A percentile compares a stretch with the other conserved stretches of the same genome.
phyloP scores from a whole-genome alignment of 441 rosid genomes.

The Brassica balearica region DNA sequence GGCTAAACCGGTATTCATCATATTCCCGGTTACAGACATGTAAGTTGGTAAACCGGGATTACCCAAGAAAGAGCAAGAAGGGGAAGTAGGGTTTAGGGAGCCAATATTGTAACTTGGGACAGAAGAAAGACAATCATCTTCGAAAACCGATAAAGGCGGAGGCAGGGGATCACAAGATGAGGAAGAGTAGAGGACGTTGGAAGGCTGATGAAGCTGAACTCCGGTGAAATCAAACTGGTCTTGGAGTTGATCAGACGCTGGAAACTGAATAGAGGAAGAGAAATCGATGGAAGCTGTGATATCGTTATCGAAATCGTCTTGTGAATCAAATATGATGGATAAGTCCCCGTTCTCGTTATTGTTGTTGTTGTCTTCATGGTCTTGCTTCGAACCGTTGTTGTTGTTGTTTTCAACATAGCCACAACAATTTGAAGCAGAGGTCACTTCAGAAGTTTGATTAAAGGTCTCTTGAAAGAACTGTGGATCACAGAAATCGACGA shows the following conservation, averaged over 20 bases:
- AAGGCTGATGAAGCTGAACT: constrained; percentile 48
- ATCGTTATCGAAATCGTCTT: constrained; percentile 70
- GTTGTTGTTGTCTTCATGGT: constrained; percentile 38
- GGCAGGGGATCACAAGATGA: constrained; percentile 40
- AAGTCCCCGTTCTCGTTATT: constrained; percentile 47
- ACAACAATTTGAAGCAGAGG: constrained; percentile 66
- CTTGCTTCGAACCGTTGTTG: constrained; percentile 37
- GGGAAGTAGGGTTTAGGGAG: constrained; percentile 67
- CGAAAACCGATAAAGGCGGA: constrained; percentile 58
- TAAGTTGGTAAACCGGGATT: constrained; percentile 48
- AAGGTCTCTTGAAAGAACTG: constrained; percentile 70
- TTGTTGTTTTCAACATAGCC: constrained; percentile 33
- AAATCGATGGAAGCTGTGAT: constrained; percentile 88
- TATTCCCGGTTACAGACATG: constrained; percentile 51
- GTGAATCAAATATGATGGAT: constrained; percentile 61
- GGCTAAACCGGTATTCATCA: constrained; percentile 53
- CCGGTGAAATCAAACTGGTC: constrained; percentile 69
- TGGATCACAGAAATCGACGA: constrained; percentile 73
- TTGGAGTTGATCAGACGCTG: constrained; percentile 51
- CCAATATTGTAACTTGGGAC: constrained; percentile 62
- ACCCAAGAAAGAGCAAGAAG: constrained; percentile 47
- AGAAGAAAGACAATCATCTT: constrained; percentile 82
- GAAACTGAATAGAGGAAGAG: constrained; percentile 64
- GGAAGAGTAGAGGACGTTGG: constrained; percentile 36
- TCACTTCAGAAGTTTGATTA: constrained; percentile 70